Evolutionary conservation across 345 rosid species (phyloP), one percentile per base, ranked within the genome.

Genomic region (Lagerstroemia speciosa): DNA sequence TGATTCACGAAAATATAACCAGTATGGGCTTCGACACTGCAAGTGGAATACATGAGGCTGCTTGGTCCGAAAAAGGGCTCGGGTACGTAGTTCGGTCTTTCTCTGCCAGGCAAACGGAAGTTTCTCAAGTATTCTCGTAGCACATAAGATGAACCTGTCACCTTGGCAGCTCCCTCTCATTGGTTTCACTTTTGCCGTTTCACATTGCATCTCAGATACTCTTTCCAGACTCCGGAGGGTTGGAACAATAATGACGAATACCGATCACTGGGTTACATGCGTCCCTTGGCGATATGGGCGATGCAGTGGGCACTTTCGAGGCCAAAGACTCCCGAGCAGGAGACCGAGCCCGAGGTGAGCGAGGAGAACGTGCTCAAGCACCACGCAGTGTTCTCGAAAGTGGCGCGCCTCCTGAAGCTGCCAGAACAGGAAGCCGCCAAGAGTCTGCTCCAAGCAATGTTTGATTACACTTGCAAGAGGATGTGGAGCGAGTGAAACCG

Each of bases 141-240:
- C n/a, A n/a, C n/a, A n/a, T n/a, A n/a, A n/a, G n/a, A n/a, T n/a
- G n/a, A n/a, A n/a, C n/a, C n/a, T n/a, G n/a, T n/a, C n/a, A n/a
- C n/a, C n/a, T n/a, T n/a, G n/a, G n/a, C n/a, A n/a, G n/a, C n/a
- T n/a, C n/a, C n/a, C n/a, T n/a, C 31, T 58, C 5, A 58, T 33
- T 16, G 34, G 15, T 9, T 19, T 29, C 26, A 26, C 62, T 58
- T 67, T 27, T 27, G 50, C 29, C 31, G 11, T 14, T 71, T 68
- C 50, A 27, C 73, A 48, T 63, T 36, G 65, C 70, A 22, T 50
- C 5, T 62, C 78, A 93, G 98, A 6, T 93, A 86, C 72, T 77
- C 94, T 8, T 93, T 93, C 71, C 98, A 93, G 79, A 91, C 95
- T 17, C 98, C 97, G 12, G 98, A 93, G 82, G 90, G 76, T 14